These are phyloP conservation scores for Abeoforma whisleri DNA, from an alignment of 78 protist genomes.

Conservation along the genomic window DNA sequence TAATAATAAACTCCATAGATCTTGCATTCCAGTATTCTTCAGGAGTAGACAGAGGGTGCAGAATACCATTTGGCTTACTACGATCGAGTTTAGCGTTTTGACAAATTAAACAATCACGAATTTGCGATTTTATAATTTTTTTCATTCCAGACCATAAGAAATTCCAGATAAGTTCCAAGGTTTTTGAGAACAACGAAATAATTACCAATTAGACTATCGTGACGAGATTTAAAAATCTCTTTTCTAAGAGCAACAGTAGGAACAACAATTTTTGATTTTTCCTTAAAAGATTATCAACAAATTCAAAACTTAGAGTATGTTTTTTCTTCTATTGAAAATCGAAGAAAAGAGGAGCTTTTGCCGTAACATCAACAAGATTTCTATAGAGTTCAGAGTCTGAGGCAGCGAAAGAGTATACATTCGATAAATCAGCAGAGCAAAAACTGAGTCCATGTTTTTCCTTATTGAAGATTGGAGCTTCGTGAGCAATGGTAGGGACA, in stretches of 20 bases:
- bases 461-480: neutral
- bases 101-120: neutral
- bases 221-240: neutral
- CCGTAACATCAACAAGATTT: neutral
- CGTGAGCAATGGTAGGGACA: neutral
- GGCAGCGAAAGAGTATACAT: neutral
- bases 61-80: neutral
- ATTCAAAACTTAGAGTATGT: neutral
- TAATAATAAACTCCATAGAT: neutral
- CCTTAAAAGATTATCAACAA: neutral
- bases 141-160: neutral
- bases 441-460: neutral
- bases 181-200: neutral
- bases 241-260: neutral
- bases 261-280: neutral
- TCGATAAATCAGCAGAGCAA: neutral
- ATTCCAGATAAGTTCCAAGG: neutral
- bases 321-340: neutral
- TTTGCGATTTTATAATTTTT: neutral
- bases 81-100: neutral
- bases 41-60: neutral
- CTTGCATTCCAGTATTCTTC: neutral
- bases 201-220: neutral
- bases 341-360: neutral
- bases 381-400: neutral